Conservation (phyloP, 2,329 filamentous ascomycete species). For the Microdochium trichocladiopsis region DNA sequence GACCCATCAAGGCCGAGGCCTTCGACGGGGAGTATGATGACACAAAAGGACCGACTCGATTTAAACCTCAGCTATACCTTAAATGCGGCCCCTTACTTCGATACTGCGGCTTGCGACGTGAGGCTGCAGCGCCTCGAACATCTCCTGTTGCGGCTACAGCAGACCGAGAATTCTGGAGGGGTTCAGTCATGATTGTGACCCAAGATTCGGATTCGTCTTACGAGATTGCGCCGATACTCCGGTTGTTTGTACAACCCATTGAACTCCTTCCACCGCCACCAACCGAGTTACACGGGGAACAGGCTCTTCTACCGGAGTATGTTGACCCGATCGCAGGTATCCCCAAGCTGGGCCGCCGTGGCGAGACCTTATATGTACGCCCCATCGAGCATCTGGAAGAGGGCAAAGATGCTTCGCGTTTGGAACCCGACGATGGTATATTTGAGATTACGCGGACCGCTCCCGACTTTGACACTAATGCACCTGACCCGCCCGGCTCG, state of each 20-base stretch:
- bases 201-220: slow-evolving; percentile 79
- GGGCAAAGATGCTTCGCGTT: slow-evolving; percentile 66
- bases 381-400: slow-evolving; percentile 83
- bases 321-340: slow-evolving; percentile 86
- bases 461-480: slow-evolving; percentile 37
- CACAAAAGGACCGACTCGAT: slow-evolving; percentile 57
- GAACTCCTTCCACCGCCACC: slow-evolving; percentile 76
- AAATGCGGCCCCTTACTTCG: slow-evolving; percentile 87
- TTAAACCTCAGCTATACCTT: slow-evolving; percentile 76
- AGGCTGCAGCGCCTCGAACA: slow-evolving; percentile 39
- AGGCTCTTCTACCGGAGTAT: slow-evolving; percentile 67
- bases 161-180: slow-evolving; percentile 81
- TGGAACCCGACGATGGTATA: slow-evolving; percentile 76
- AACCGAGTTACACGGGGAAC: slow-evolving; percentile 55
- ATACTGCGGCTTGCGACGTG: slow-evolving; percentile 74
- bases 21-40: slow-evolving; percentile 65
- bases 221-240: slow-evolving; percentile 67
- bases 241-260: slow-evolving; percentile 82
- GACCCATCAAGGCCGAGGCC: slow-evolving; percentile 50
- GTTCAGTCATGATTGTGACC: slow-evolving; percentile 93
- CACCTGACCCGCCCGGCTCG: slow-evolving; percentile 41
- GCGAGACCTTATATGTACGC: slow-evolving; percentile 80
- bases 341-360: slow-evolving; percentile 76
- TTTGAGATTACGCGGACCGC: slow-evolving; percentile 62
- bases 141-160: slow-evolving; percentile 23